Percentiles rank a stretch among this genome's conserved stretches.
Conservation (phyloP, 176 grass and related monocot genomes). For the Musa acuminata region DNA sequence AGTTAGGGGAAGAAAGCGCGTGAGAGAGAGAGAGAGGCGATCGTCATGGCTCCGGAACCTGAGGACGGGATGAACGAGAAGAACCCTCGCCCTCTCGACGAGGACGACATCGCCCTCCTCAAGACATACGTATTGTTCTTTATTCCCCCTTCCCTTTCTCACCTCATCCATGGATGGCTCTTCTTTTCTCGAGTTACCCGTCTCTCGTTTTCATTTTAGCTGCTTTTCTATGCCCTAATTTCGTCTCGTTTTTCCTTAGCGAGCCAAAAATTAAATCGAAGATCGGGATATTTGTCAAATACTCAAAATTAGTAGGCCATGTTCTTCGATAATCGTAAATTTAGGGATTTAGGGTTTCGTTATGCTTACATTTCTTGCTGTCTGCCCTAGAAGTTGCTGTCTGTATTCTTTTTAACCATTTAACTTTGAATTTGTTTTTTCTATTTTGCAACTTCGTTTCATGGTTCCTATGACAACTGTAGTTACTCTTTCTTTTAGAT, state of each 20-base stretch:
- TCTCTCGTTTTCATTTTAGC: background rate
- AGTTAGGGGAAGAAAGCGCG: background rate
- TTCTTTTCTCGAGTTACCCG: background rate
- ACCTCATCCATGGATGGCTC: background rate
- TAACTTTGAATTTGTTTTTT: too few species aligned
- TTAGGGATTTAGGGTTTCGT: too few species aligned
- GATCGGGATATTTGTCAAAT: too few species aligned
- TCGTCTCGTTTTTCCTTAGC: background rate
- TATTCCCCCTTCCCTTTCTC: background rate
- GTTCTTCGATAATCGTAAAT: too few species aligned
- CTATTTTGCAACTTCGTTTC: too few species aligned
- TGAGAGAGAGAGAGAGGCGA: background rate
- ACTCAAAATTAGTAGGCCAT: too few species aligned
- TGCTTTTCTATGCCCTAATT: background rate
- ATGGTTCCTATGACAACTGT: too few species aligned
- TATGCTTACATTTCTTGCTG: too few species aligned
- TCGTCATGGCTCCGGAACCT: slow-evolving; percentile 59
- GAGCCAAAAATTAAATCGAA: too few species aligned
- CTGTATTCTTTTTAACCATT: too few species aligned
- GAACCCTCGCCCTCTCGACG: slow-evolving; percentile 60
- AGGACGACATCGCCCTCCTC: slow-evolving; percentile 80
- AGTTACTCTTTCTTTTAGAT: background rate
- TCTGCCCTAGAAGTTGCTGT: too few species aligned
- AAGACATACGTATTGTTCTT: slow-evolving; percentile 58
- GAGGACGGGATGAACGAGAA: slow-evolving; percentile 73